Evolutionary conservation across 2,329 filamentous ascomycete species (phyloP).

Genomic region (Pseudogymnoascus sp.): DNA sequence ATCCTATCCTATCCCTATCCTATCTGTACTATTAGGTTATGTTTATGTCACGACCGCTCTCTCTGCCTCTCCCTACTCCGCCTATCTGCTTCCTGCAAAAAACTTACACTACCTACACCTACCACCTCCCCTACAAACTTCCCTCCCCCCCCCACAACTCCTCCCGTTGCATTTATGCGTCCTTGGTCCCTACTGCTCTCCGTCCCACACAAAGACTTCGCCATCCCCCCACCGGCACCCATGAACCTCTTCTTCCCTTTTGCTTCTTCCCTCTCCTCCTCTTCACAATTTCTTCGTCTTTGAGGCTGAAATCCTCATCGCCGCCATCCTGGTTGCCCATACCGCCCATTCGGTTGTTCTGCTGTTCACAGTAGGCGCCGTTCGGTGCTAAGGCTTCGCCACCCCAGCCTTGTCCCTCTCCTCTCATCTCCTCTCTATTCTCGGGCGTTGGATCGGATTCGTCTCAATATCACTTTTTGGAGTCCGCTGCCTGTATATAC

Average conservation of each 20-base stretch:
- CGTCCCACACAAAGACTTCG: slow-evolving; percentile 18
- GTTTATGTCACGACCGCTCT: neutral
- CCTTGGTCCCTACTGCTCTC: slow-evolving; percentile 14
- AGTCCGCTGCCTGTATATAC: slow-evolving; percentile 10
- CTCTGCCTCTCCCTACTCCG: neutral
- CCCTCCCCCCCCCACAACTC: neutral
- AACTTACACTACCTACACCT: neutral
- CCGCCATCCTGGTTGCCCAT: slow-evolving; percentile 18
- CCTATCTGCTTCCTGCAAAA: neutral
- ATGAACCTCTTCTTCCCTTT: slow-evolving; percentile 17
- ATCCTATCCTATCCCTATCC: neutral
- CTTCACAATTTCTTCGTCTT: slow-evolving; percentile 16
- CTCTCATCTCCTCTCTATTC: slow-evolving; percentile 18
- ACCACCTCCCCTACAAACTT: neutral
- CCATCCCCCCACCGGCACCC: slow-evolving; percentile 15
- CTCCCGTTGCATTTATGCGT: slow-evolving; percentile 13
- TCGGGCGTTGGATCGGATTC: slow-evolving; percentile 5
- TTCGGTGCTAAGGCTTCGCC: slow-evolving; percentile 20
- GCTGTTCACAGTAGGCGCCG: slow-evolving; percentile 19
- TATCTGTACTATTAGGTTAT: neutral
- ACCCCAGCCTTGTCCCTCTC: slow-evolving; percentile 23
- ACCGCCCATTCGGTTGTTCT: slow-evolving; percentile 19
- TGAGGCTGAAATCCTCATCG: slow-evolving; percentile 14
- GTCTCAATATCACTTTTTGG: slow-evolving; percentile 8
- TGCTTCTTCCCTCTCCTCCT: slow-evolving; percentile 18